phyloP scores from a whole-genome alignment of 441 rosid species.

The Pelargonium myrrhifolium region DNA sequence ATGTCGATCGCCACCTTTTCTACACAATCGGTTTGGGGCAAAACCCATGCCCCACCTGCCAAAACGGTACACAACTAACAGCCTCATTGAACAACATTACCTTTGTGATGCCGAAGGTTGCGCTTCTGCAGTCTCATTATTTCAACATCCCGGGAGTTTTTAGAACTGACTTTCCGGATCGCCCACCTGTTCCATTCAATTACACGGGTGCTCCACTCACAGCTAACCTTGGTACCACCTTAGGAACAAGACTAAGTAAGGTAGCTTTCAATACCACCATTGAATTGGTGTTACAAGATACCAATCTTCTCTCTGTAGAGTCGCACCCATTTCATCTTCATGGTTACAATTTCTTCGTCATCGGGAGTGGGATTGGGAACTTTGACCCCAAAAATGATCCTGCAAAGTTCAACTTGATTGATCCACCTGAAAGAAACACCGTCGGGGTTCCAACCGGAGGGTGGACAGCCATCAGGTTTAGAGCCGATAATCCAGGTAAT shows the following conservation, averaged over 20 bases:
- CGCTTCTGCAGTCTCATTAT: constrained; percentile 56
- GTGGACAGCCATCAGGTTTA: constrained; percentile 57
- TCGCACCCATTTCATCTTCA: constrained; percentile 77
- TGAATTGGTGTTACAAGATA: constrained; percentile 56
- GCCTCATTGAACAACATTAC: constrained; percentile 57
- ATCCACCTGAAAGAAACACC: constrained; percentile 57
- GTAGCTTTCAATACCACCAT: constrained; percentile 48
- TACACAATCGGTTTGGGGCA: constrained; percentile 36
- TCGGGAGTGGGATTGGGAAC: constrained; percentile 55
- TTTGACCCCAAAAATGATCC: constrained; percentile 46
- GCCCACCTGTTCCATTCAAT: constrained; percentile 49
- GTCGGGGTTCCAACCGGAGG: constrained; percentile 66
- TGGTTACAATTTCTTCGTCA: constrained; percentile 58
- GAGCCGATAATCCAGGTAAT: constrained; percentile 64
- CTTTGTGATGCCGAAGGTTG: constrained; percentile 41
- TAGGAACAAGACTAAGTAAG: constrained; percentile 45
- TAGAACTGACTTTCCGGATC: constrained; percentile 49
- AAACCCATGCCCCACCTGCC: constrained; percentile 37
- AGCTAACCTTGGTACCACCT: constrained; percentile 27
- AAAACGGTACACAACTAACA: constrained; percentile 42
- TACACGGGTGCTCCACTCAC: constrained; percentile 52
- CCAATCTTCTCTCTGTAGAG: constrained; percentile 44
- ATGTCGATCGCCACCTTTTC: constrained; percentile 47
- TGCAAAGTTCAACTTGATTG: constrained; percentile 45
- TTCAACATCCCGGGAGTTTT: constrained; percentile 43